phyloP scores from a whole-genome alignment of 331 rosid genomes.

The Phaseolus coccineus region DNA sequence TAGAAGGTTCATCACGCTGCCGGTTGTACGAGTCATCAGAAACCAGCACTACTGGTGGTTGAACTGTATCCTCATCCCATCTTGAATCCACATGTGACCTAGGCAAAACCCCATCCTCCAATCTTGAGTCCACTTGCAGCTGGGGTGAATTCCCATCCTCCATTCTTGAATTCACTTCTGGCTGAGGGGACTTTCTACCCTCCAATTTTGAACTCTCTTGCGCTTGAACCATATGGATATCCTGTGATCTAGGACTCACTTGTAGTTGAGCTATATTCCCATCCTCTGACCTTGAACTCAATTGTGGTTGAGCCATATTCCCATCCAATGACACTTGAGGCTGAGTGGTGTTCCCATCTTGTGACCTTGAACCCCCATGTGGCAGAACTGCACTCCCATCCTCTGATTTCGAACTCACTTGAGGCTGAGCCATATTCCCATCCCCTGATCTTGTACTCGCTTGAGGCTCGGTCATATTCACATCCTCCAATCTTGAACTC shows the following conservation, averaged over 20 bases:
- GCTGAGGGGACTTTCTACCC: constrained; percentile 4
- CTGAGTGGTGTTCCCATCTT: neutral
- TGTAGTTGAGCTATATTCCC: neutral
- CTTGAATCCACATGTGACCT: constrained; percentile 46
- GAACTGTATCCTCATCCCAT: constrained; percentile 34
- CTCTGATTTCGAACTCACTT: constrained; percentile 8
- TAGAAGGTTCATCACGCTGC: constrained; percentile 41
- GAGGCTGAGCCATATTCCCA: neutral
- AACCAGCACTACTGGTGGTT: constrained; percentile 33
- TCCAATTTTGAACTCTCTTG: neutral
- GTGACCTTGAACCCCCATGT: neutral
- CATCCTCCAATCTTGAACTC: constrained; percentile 25
- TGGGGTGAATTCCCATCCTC: constrained; percentile 18
- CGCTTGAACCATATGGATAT: neutral
- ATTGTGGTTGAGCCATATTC: neutral
- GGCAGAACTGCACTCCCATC: neutral
- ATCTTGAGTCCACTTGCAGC: constrained; percentile 5
- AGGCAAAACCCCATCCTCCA: constrained; percentile 34
- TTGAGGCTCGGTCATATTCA: neutral
- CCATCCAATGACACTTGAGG: neutral
- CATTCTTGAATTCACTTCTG: constrained; percentile 15
- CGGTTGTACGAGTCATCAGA: constrained; percentile 54
- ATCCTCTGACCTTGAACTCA: neutral
- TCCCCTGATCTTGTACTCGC: constrained; percentile 1
- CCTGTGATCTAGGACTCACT: constrained; percentile 9